Evolutionary conservation across 345 rosid species (phyloP), one percentile per base, ranked within the genome.

Genomic region (Cochlearia excelsa): DNA sequence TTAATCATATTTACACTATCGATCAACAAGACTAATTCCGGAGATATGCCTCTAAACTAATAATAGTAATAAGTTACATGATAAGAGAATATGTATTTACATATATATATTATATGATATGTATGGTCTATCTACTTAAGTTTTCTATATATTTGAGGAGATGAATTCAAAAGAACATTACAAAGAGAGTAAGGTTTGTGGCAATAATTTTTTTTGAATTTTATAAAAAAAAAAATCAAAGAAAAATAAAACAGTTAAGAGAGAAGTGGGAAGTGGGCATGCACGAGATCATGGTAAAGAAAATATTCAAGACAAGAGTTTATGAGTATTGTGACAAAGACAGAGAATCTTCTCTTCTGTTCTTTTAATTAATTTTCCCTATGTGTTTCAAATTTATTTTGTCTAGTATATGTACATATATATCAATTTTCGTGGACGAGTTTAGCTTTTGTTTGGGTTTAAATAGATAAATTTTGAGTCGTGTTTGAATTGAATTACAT

Each of bases 1-100:
- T 69, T 93, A 75, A 93, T 93, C 75, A 84, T 80, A 66, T 89
- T 93, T 84, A 93, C 99, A 4, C 88, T 88, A 26, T 78, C 86
- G 2, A 71, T 82, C 6, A 71, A 76, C 67, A 82, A 80, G 73
- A 45, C 68, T 35, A 61, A 26, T 39, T 58, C 64, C 7, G 80
- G 70, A 6, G 80, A 74, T 30, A 66, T 35, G 57, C 59, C 64
- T 43, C 71, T 79, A 50, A 84, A 86, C 61, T 72, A 76, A 53
- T 16, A 16, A 16, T 16, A 16, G n/a, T n/a, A n/a, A n/a, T 16
- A 16, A 16, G 23, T 16, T 16, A 16, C 23, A 16, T 16, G 23
- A 16, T 16, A 16, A 16, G 23, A 16, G 23, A 16, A 16, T 16
- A 16, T 16, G 23, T 16, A 16, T 16, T 16, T 16, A 16, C 23